Percentiles rank a stretch among this genome's conserved stretches.
Conservation (phyloP, 2,329 filamentous ascomycete species). For the Sphaerostilbella broomeana region DNA sequence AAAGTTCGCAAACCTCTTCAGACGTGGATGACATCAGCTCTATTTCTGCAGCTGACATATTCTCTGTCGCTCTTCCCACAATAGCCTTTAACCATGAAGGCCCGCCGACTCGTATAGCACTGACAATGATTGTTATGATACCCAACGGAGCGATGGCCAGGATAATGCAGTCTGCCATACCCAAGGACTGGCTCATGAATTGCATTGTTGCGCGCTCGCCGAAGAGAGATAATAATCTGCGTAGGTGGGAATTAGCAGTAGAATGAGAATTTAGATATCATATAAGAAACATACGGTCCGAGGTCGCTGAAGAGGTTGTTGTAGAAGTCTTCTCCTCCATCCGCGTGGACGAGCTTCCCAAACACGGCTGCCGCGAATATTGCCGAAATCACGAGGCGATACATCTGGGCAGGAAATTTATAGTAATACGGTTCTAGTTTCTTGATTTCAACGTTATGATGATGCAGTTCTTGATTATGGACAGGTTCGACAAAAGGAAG, state of each 20-base stretch:
- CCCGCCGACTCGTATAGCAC: conserved; percentile 39
- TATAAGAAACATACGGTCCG: conserved; percentile 8
- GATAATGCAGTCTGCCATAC: conserved; percentile 36
- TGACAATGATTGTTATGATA: conserved; percentile 37
- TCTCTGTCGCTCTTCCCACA: conserved; percentile 39
- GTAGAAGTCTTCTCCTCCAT: conserved; percentile 18
- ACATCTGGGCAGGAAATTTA: too few species aligned
- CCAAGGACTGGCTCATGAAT: conserved; percentile 38
- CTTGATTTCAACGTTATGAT: too few species aligned
- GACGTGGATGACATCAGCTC: conserved; percentile 43
- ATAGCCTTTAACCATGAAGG: conserved; percentile 36
- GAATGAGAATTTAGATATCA: background rate
- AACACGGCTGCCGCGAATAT: too few species aligned
- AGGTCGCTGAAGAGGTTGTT: conserved; percentile 18
- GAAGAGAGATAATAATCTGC: conserved; percentile 26
- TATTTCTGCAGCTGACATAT: conserved; percentile 31
- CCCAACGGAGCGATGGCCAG: conserved; percentile 42
- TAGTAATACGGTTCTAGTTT: too few species aligned
- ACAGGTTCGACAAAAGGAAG: too few species aligned
- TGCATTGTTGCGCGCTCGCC: conserved; percentile 42
- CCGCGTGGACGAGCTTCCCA: too few species aligned
- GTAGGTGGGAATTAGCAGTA: too few species aligned
- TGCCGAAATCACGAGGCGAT: too few species aligned
- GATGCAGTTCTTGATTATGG: too few species aligned
- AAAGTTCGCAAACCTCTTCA: conserved; percentile 38